phyloP scores from a whole-genome alignment of 495 filamentous ascomycete species.

The Neurospora discreta region DNA sequence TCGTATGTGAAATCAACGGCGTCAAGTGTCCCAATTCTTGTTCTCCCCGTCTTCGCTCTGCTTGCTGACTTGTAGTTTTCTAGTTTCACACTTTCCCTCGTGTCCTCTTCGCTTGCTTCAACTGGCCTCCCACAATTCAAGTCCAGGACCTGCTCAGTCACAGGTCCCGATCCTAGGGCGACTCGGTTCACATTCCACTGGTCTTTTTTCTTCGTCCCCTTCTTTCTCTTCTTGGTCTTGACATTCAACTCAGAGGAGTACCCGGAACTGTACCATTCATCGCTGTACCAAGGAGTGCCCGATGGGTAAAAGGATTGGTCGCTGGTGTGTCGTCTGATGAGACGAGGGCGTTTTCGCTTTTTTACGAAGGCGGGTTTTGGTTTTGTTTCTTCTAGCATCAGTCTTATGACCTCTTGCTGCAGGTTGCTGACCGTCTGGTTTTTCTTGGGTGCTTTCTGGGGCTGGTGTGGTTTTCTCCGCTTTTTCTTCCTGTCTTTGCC shows the following conservation, averaged over 20 bases:
- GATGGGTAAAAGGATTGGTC: not conserved
- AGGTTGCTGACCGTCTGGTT: not conserved
- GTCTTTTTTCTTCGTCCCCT: not conserved
- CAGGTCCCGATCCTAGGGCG: not conserved
- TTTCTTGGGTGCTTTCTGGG: not conserved
- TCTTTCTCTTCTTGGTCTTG: not conserved
- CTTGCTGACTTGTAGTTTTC: not conserved
- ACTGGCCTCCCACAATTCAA: not conserved
- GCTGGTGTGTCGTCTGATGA: not conserved
- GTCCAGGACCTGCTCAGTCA: not conserved
- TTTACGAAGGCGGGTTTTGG: not conserved
- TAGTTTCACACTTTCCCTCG: too few relatives aligned
- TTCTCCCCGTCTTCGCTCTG: not conserved
- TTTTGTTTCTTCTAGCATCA: not conserved
- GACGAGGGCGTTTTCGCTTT: not conserved
- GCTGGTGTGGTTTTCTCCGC: not conserved
- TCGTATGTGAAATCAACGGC: not conserved
- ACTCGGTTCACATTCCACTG: not conserved
- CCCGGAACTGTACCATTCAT: not conserved
- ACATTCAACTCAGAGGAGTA: not conserved
- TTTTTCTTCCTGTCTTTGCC: not conserved
- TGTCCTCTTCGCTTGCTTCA: not conserved
- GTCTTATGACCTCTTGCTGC: not conserved
- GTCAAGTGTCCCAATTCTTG: not conserved
- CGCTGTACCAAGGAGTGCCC: not conserved